phyloP scores from a whole-genome alignment of 306 rosid genomes.

The Hippophae rhamnoides region DNA sequence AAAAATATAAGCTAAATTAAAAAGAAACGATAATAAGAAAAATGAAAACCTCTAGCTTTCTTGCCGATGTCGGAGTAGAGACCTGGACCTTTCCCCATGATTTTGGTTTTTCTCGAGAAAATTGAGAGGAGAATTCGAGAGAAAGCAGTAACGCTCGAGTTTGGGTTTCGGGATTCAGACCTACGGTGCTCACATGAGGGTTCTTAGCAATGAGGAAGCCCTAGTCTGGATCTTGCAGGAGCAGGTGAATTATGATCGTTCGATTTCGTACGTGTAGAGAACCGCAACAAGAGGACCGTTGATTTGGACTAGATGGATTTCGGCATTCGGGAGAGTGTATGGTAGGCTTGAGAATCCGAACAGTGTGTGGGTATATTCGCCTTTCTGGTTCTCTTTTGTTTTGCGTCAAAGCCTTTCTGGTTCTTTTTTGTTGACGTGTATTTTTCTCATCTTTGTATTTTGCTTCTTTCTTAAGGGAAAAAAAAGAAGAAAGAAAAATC shows the following conservation, averaged over 20 bases:
- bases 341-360: slow-evolving; percentile 32
- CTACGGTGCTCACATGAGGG: background rate
- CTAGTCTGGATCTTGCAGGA: slow-evolving; percentile 18
- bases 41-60: slow-evolving; percentile 63
- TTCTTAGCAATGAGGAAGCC: slow-evolving; percentile 4
- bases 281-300: slow-evolving; percentile 20
- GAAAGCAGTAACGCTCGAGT: slow-evolving; percentile 9
- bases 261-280: slow-evolving; percentile 15
- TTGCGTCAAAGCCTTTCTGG: too few relatives aligned
- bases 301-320: slow-evolving; percentile 15
- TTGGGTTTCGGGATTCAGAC: background rate
- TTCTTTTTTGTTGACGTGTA: too few relatives aligned
- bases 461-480: too few relatives aligned
- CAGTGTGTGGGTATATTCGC: slow-evolving; percentile 20
- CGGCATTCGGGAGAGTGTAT: background rate
- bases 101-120: slow-evolving; percentile 25
- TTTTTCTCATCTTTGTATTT: too few relatives aligned
- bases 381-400: background rate
- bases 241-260: slow-evolving; percentile 26
- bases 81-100: slow-evolving; percentile 95
- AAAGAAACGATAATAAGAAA: background rate
- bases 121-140: slow-evolving; percentile 11
- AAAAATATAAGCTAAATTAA: background rate
- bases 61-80: slow-evolving; percentile 88
- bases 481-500: too few relatives aligned